phyloP scores from a whole-genome alignment of 805 yeast genomes.

The Saccharomyces mikatae region DNA sequence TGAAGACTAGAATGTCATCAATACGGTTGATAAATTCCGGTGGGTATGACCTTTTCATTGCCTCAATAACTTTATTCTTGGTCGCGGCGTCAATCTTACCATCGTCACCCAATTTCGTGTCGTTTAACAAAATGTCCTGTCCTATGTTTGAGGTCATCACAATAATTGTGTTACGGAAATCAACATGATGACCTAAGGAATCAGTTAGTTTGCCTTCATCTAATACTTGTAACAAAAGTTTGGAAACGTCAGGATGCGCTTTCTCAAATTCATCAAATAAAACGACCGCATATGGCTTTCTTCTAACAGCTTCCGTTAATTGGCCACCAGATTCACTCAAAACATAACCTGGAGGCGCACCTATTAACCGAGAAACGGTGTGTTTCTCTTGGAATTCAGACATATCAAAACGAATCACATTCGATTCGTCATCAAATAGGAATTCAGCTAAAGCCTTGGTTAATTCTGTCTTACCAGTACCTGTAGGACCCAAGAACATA shows the following conservation, averaged over 20 bases:
- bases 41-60: slow-evolving; percentile 67
- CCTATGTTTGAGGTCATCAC: slow-evolving; percentile 97
- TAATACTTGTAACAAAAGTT: slow-evolving; percentile 78
- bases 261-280: slow-evolving; percentile 94
- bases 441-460: slow-evolving; percentile 90
- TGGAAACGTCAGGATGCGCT: slow-evolving; percentile 93
- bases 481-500: slow-evolving; percentile 96
- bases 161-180: slow-evolving; percentile 88
- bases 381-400: slow-evolving; percentile 96
- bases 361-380: slow-evolving; percentile 81
- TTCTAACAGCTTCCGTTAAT: slow-evolving; percentile 88
- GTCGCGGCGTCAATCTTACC: slow-evolving; percentile 50
- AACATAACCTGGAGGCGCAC: slow-evolving; percentile 97
- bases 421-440: slow-evolving; percentile 76
- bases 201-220: slow-evolving; percentile 95
- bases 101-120: slow-evolving; percentile 44
- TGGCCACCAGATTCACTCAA: slow-evolving; percentile 93
- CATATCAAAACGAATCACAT: slow-evolving; percentile 93
- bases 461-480: slow-evolving; percentile 95
- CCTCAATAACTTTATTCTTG: slow-evolving; percentile 53
- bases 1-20: slow-evolving; percentile 90
- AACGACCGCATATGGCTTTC: slow-evolving; percentile 90
- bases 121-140: slow-evolving; percentile 75
- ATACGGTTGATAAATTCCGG: slow-evolving; percentile 94
- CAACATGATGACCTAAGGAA: slow-evolving; percentile 89